phyloP scores from a whole-genome alignment of 495 filamentous ascomycete species.

The Niebla homalea region DNA sequence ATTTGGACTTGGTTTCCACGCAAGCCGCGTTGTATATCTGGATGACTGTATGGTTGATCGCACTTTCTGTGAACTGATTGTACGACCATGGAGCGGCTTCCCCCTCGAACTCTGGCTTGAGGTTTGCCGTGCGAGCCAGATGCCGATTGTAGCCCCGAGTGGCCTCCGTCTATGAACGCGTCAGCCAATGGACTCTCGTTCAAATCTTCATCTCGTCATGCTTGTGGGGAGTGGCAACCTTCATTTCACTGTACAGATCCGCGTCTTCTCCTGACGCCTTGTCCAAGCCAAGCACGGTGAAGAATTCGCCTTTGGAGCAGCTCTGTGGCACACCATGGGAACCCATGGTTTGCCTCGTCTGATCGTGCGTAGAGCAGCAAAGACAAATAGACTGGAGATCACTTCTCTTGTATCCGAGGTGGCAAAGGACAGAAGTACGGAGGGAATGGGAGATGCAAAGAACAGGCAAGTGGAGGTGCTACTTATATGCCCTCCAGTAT shows the following conservation, averaged over 20 bases:
- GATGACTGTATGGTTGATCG: conserved; percentile 20
- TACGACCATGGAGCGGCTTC: conserved; percentile 33
- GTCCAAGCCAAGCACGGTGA: not conserved
- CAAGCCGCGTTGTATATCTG: conserved; percentile 26
- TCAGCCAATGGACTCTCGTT: conserved; percentile 5
- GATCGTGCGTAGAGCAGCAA: too few species aligned
- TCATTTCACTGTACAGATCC: not conserved
- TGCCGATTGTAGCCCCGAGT: conserved; percentile 32
- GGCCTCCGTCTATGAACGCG: conserved; percentile 29
- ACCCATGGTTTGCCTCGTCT: not conserved
- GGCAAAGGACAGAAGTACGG: too few species aligned
- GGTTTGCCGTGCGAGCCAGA: conserved; percentile 29
- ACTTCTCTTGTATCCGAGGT: too few species aligned
- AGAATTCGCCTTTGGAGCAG: not conserved
- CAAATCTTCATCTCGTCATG: not conserved
- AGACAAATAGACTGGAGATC: too few species aligned
- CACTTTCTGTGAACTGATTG: conserved; percentile 30
- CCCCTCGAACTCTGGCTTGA: conserved; percentile 25
- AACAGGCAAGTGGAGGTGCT: too few species aligned
- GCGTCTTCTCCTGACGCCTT: not conserved
- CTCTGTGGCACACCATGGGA: not conserved
- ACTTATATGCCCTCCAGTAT: too few species aligned
- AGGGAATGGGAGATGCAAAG: too few species aligned
- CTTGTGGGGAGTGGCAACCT: not conserved
- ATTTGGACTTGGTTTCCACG: conserved; percentile 25